Base-by-base conservation (phyloP, 768 basidiomycete species). In the Suillus luteus region DNA sequence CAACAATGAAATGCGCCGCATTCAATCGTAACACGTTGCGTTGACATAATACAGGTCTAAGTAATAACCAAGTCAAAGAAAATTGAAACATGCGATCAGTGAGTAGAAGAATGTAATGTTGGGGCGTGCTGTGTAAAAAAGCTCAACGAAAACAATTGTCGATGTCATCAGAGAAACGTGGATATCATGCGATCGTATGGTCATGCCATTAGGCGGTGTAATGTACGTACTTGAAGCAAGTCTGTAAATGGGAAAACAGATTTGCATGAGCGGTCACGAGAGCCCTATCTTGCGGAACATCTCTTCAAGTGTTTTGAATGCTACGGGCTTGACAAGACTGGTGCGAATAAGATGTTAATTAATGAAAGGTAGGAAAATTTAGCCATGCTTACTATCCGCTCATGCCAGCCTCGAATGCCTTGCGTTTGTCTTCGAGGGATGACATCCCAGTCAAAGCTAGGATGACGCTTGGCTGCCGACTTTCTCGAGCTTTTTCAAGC, bases 381-480 rank as follows among this genome's bases (percentile, higher is more conserved):
- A 67, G 31, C 10, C 38, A 41, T 31, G 57, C 57, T 41, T 58
- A 96, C 94, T 96, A 96, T 78, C 96, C 95, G 67, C 97, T 93
- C 59, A 98, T 94, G 0, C 96, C 96, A 59, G 92, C 92, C 52
- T 92, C 89, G 66, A 96, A 96, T 1, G 96, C 96, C 68, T 86
- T 83, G 27, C 92, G 84, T 74, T 96, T 96, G 74, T 98, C 94
- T 72, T 97, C 96, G 5, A 92, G 76, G 9, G 95, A 93, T 19
- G 96, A 96, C 87, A 94, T 90, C 24, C 96, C 96, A 1, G 95
- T 97, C 63, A 98, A 78, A 4, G 95, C 96, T 54, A 97, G 80
- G 59, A 97, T 95, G 63, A 87, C 82, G 22, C 84, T 77, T 44
- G 73, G 71, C 41, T 69, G 69, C 41, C 67, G 69, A 43, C 51